These are phyloP conservation scores for Xylaria scruposa DNA, from an alignment of 495 filamentous ascomycete genomes.

Conservation along the genomic window DNA sequence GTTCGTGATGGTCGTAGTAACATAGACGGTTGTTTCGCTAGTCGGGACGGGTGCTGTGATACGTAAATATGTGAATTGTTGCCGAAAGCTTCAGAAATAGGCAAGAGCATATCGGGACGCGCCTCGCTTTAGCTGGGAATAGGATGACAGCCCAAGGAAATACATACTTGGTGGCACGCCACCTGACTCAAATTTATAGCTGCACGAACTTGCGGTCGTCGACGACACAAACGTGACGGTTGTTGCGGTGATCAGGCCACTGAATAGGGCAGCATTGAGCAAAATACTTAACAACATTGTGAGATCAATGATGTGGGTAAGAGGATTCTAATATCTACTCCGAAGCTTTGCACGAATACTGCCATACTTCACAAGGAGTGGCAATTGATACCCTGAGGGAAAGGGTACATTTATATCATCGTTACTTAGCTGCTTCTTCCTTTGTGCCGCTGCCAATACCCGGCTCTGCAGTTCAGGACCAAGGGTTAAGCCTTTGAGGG, in stretches of 20 bases:
- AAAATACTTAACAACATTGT: constrained; percentile 7
- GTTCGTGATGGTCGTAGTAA: background rate
- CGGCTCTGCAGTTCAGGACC: background rate
- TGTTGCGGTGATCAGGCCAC: background rate
- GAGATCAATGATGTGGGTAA: background rate
- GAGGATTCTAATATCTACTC: background rate
- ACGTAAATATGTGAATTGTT: background rate
- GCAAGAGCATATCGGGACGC: background rate
- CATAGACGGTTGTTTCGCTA: background rate
- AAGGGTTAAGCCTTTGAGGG: background rate
- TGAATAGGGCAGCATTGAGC: background rate
- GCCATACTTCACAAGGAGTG: background rate
- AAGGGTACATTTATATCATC: background rate
- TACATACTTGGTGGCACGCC: constrained; percentile 16
- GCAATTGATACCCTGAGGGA: background rate
- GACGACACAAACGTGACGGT: constrained; percentile 6
- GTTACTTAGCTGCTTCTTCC: background rate
- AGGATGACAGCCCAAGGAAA: background rate
- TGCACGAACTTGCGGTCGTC: background rate
- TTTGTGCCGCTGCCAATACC: background rate
- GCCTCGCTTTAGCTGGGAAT: background rate
- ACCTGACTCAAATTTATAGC: background rate
- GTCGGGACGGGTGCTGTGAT: constrained; percentile 10
- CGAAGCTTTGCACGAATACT: background rate
- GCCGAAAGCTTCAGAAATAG: background rate